Conservation (phyloP, 768 basidiomycete species). For the Wakefieldia striispora region DNA sequence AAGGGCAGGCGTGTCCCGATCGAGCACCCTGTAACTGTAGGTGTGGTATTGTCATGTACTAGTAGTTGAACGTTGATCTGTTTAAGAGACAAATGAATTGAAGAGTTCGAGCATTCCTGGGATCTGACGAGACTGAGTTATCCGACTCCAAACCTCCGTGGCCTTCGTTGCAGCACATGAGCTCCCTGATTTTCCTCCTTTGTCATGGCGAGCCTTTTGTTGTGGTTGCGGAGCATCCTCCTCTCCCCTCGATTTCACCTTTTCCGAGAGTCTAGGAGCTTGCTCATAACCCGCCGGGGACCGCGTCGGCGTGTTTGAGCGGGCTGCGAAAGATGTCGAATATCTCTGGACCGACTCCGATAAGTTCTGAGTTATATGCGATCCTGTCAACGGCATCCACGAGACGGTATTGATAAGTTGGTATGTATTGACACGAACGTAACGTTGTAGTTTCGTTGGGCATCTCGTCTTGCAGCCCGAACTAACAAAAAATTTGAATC, state of each 20-base stretch:
- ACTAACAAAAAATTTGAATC: no score
- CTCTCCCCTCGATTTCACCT: slow-evolving; percentile 55
- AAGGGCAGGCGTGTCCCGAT: no score
- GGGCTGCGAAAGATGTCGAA: slow-evolving; percentile 84
- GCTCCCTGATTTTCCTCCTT: slow-evolving; percentile 53
- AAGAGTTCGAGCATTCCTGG: slow-evolving; percentile 62
- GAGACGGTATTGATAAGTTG: no score
- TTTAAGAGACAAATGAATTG: no score
- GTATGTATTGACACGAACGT: no score
- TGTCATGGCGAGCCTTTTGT: no score
- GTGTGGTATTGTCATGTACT: no score
- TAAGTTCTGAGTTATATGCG: no score
- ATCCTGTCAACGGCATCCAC: slow-evolving; percentile 80
- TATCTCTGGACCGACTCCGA: slow-evolving; percentile 59
- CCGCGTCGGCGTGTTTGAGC: slow-evolving; percentile 69
- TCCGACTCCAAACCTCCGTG: slow-evolving; percentile 67
- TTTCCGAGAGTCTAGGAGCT: slow-evolving; percentile 89
- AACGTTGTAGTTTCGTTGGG: no score
- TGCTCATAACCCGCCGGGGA: slow-evolving; percentile 70
- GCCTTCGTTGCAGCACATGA: slow-evolving; percentile 42
- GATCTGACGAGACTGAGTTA: slow-evolving; percentile 73
- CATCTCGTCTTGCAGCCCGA: no score
- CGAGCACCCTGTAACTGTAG: no score
- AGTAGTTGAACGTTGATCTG: no score
- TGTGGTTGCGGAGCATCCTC: slow-evolving; percentile 47